These are phyloP conservation scores for Tricholomella constricta DNA, from an alignment of 768 basidiomycete species.

Conservation along the genomic window DNA sequence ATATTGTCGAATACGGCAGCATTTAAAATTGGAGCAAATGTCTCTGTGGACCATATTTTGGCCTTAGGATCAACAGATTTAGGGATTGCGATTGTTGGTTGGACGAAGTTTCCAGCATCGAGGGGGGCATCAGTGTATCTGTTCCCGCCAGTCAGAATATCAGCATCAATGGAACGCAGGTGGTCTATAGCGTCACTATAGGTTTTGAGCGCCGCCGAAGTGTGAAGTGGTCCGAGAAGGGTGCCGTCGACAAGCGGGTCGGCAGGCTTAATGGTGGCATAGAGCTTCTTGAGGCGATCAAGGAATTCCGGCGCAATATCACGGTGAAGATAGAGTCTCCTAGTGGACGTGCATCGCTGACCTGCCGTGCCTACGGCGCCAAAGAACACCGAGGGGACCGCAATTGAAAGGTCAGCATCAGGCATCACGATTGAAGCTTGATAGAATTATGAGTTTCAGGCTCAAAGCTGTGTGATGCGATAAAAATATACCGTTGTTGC, in stretches of 20 bases:
- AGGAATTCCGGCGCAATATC: slow-evolving; percentile 78
- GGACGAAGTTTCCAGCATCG: slow-evolving; percentile 80
- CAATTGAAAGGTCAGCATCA: slow-evolving; percentile 89
- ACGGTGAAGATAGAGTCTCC: slow-evolving; percentile 87
- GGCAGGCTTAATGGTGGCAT: slow-evolving; percentile 73
- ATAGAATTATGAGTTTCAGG: slow-evolving; percentile 18
- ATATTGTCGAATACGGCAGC: slow-evolving; percentile 85
- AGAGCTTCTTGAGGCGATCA: slow-evolving; percentile 69
- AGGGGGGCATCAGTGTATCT: slow-evolving; percentile 53
- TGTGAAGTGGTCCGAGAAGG: slow-evolving; percentile 87
- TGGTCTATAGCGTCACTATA: slow-evolving; percentile 64
- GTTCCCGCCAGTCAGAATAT: slow-evolving; percentile 75
- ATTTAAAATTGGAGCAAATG: slow-evolving; percentile 88
- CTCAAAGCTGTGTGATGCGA: slow-evolving; percentile 14
- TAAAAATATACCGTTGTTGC: slow-evolving; percentile 79
- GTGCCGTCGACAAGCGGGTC: slow-evolving; percentile 78
- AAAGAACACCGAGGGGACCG: slow-evolving; percentile 90
- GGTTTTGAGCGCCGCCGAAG: slow-evolving; percentile 60
- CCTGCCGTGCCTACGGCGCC: slow-evolving; percentile 84
- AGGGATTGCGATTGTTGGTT: slow-evolving; percentile 82
- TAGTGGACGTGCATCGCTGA: slow-evolving; percentile 89
- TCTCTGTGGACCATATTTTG: slow-evolving; percentile 75
- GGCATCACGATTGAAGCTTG: slow-evolving; percentile 90
- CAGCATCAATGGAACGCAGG: slow-evolving; percentile 65
- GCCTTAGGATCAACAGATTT: slow-evolving; percentile 53